Base-by-base conservation (phyloP, 1,284 basidiomycete species). In the Leccinum angustisporum region DNA sequence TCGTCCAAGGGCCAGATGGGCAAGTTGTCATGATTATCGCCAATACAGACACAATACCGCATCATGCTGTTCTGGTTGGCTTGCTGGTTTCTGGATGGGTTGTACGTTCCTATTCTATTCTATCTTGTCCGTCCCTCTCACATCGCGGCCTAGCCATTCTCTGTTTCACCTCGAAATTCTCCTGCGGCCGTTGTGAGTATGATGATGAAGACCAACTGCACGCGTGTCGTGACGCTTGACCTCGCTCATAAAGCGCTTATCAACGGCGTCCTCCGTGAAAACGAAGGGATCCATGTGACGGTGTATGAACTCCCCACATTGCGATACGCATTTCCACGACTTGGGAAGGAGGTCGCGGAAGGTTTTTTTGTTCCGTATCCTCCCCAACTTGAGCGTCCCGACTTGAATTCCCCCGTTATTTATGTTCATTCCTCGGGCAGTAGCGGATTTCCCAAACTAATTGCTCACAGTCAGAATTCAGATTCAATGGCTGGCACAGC, bases 391-490 rank as follows among this genome's bases (percentile, higher is more conserved):
- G 21, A 36, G 4, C 63, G 62, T 6, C 67, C 72, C 2, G 54
- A 61, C 8, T 21, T 61, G 34, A 56, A 67, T 11, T 68, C 72
- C 18, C 57, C 66, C 3, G 63, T 64, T 6, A 50, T 75, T 13
- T 78, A 77, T 21, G 48, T 77, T 9, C 78, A 78, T 57, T 78
- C 78, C 2, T 77, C 76, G 1, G 76, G 78, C 3, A 78, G 76
- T 40, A 79, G 75, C 0, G 76, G 78, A 21, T 73, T 74, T 53
- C 77, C 78, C 0, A 77, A 77, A 58, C 58, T 70, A 0, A 77
- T 78, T 34, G 30, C 69, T 9, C 68, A 69, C 38, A 70, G 59
- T 0, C 56, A 64, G 62, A 13, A 54, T 66, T 18, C 66, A 72
- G 40, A 61, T 73, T 1, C 65, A 74, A 11, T 74, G 69, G 66